phyloP scores from a whole-genome alignment of 192 early-diverging fungal genomes.

The Linnemannia hyalina region DNA sequence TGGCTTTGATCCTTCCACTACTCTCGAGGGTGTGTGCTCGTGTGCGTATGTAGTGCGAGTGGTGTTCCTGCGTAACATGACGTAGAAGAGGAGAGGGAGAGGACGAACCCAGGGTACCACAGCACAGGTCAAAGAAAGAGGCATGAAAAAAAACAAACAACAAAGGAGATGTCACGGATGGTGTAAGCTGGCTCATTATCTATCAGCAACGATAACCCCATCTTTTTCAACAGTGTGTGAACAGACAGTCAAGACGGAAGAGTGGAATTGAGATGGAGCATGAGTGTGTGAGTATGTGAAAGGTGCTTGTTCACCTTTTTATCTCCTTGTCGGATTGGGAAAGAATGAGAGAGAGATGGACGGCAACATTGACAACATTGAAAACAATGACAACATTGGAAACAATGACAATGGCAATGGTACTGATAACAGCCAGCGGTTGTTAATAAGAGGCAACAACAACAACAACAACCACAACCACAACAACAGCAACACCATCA shows the following conservation, averaged over 20 bases:
- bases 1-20: not conserved
- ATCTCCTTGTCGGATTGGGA: no score
- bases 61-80: constrained; percentile 1
- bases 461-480: no score
- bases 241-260: no score
- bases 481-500: no score
- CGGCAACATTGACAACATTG: not conserved
- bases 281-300: no score
- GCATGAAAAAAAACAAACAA: not conserved
- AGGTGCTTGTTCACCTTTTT: no score
- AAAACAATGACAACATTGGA: not conserved
- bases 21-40: not conserved
- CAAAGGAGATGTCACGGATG: no score
- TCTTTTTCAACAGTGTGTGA: not conserved
- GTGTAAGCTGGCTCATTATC: not conserved
- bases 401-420: not conserved
- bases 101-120: not conserved
- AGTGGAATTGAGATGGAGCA: no score
- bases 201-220: not conserved
- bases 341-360: not conserved
- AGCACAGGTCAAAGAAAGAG: not conserved
- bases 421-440: not conserved
- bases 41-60: not conserved
- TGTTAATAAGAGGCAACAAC: not conserved
- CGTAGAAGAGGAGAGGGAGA: not conserved